phyloP scores from a whole-genome alignment of 192 early-diverging fungal species.

The Mortierella hygrophila region DNA sequence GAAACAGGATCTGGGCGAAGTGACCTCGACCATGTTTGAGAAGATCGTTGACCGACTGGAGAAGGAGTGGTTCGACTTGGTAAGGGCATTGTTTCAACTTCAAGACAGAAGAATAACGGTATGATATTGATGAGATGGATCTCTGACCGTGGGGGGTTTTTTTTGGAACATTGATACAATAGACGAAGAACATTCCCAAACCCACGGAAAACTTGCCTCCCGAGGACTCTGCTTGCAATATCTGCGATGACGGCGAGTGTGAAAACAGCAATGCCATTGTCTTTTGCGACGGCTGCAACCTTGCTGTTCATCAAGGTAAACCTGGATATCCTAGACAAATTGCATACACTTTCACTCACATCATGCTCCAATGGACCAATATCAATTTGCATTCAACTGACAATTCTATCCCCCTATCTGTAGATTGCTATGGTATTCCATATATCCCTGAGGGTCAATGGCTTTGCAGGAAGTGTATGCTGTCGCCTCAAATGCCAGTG shows the following conservation, averaged over 20 bases:
- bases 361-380: background rate
- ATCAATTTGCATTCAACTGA: background rate
- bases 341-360: background rate
- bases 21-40: conserved; percentile 82
- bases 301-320: conserved; percentile 97
- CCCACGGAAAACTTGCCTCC: conserved; percentile 68
- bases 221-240: conserved; percentile 91
- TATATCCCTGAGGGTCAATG: conserved; percentile 99
- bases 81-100: conserved; percentile 44
- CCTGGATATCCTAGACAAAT: background rate
- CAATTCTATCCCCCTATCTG: background rate
- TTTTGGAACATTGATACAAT: background rate
- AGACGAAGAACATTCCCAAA: conserved; percentile 88
- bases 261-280: conserved; percentile 99
- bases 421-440: conserved; percentile 98
- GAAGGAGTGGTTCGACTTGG: conserved; percentile 97
- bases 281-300: conserved; percentile 99
- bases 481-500: conserved; percentile 91
- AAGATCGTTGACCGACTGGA: conserved; percentile 90
- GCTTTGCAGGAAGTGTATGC: conserved; percentile 98
- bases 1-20: conserved; percentile 62
- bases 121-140: background rate
- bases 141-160: background rate
- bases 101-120: background rate
- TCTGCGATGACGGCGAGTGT: conserved; percentile 99